A percentile compares a stretch with the other conserved stretches of the same genome.
Evolutionary conservation across 768 basidiomycete species (phyloP).

Genomic region (Termitomyces sp.): DNA sequence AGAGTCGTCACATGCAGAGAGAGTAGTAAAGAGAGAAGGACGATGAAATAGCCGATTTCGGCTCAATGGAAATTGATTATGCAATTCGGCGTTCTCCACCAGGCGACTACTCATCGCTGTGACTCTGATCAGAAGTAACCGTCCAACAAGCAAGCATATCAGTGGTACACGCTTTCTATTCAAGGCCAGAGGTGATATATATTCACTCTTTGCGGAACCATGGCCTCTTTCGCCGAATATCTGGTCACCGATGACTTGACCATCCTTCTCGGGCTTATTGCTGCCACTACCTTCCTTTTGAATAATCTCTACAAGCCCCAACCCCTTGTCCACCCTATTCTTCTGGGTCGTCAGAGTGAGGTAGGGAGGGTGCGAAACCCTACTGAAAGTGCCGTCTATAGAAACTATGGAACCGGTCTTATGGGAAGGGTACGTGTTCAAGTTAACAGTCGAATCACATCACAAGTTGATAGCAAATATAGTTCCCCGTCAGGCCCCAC

Average conservation of each 20-base stretch:
- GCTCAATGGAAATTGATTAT: slow-evolving; percentile 7
- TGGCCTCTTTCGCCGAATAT: slow-evolving; percentile 40
- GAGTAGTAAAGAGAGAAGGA: background rate
- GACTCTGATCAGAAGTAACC: background rate
- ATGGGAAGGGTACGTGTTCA: slow-evolving; percentile 63
- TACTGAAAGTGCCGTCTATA: slow-evolving; percentile 81
- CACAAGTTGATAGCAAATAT: slow-evolving; percentile 5
- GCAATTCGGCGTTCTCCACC: slow-evolving; percentile 10
- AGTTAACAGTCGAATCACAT: slow-evolving; percentile 1
- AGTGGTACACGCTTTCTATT: background rate
- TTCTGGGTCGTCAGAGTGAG: slow-evolving; percentile 90
- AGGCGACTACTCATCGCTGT: background rate
- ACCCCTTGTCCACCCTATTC: slow-evolving; percentile 88
- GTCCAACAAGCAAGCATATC: background rate
- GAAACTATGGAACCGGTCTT: slow-evolving; percentile 84
- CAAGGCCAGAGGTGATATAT: background rate
- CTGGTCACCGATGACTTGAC: slow-evolving; percentile 77
- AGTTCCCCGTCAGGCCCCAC: slow-evolving; percentile 72
- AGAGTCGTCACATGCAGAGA: background rate
- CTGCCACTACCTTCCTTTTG: slow-evolving; percentile 70
- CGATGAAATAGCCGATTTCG: background rate
- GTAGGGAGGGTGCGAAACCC: slow-evolving; percentile 76
- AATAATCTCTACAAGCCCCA: slow-evolving; percentile 78
- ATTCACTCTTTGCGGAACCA: background rate
- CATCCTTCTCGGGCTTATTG: slow-evolving; percentile 68